Conservation (phyloP, 495 filamentous ascomycete species). For the Penicillium atrosanguineum region DNA sequence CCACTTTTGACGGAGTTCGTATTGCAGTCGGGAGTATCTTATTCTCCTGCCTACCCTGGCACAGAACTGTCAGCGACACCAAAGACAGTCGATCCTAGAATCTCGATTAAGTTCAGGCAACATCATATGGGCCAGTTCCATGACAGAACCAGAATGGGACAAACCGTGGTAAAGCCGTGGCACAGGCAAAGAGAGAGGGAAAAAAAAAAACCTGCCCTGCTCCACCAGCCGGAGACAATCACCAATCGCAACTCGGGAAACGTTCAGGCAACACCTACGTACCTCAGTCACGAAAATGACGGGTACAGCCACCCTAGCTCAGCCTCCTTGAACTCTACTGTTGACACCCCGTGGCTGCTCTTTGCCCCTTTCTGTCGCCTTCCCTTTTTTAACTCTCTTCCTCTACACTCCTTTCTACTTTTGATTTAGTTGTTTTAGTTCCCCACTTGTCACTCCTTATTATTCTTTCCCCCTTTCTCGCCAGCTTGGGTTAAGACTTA, state of each 20-base stretch:
- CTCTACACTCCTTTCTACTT: slow-evolving; percentile 3
- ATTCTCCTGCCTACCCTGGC: neutral
- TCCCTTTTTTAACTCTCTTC: slow-evolving; percentile 9
- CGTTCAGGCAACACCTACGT: neutral
- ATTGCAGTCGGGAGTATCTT: too few species aligned
- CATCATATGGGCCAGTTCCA: neutral
- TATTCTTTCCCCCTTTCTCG: slow-evolving; percentile 17
- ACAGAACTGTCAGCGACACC: too few species aligned
- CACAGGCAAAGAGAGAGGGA: neutral
- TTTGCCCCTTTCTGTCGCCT: slow-evolving; percentile 16
- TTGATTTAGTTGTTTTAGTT: slow-evolving; percentile 8
- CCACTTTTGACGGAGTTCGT: neutral
- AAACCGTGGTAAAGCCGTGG: neutral
- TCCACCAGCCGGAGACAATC: neutral
- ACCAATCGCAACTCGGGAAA: neutral
- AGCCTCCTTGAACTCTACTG: neutral
- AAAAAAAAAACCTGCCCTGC: neutral
- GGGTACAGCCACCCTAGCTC: neutral
- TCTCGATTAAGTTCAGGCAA: neutral
- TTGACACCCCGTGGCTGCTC: neutral
- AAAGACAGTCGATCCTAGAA: too few species aligned
- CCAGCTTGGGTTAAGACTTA: neutral
- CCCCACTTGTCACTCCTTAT: slow-evolving; percentile 32
- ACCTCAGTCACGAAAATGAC: neutral
- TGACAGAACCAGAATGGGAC: neutral